Evolutionary conservation across 1,284 basidiomycete genomes (phyloP).

Genomic region (Veloporphyrellus conicus): DNA sequence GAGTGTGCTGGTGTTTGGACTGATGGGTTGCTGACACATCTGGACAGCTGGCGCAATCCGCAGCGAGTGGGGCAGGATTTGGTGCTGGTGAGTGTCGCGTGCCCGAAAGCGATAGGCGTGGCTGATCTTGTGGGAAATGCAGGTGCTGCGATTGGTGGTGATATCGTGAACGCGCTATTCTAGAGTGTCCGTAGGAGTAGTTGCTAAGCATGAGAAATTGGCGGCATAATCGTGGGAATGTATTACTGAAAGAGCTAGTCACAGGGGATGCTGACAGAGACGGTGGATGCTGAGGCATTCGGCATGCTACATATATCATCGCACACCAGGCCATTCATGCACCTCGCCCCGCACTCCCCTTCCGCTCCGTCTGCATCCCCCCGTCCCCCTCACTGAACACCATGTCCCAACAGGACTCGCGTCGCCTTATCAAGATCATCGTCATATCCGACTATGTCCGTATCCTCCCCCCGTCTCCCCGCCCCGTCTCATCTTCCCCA

Average conservation of each 20-base stretch:
- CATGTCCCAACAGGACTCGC: slow-evolving; percentile 26
- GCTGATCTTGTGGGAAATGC: slow-evolving; percentile 5
- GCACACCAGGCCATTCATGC: slow-evolving; percentile 21
- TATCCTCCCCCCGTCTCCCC: slow-evolving; percentile 14
- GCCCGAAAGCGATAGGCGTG: background rate
- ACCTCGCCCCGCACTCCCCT: slow-evolving; percentile 3
- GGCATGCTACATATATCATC: slow-evolving; percentile 27
- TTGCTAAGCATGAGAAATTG: slow-evolving; percentile 23
- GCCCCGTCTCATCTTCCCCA: slow-evolving; percentile 27
- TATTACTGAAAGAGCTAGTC: slow-evolving; percentile 16
- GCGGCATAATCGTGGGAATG: slow-evolving; percentile 22
- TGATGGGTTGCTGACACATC: background rate
- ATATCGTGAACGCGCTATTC: slow-evolving; percentile 46
- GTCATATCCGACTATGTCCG: slow-evolving; percentile 71
- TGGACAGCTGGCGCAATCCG: slow-evolving; percentile 52
- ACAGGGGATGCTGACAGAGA: slow-evolving; percentile 33
- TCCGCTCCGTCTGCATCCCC: background rate
- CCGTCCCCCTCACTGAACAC: background rate
- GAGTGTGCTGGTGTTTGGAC: slow-evolving; percentile 15
- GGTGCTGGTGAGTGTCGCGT: slow-evolving; percentile 46
- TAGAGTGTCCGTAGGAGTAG: slow-evolving; percentile 16
- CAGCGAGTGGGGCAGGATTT: slow-evolving; percentile 58
- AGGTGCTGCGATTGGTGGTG: slow-evolving; percentile 47
- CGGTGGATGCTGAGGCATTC: slow-evolving; percentile 31
- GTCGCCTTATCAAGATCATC: slow-evolving; percentile 56